Conservation (phyloP, 2,329 filamentous ascomycete genomes). For the Truncatella angustata region DNA sequence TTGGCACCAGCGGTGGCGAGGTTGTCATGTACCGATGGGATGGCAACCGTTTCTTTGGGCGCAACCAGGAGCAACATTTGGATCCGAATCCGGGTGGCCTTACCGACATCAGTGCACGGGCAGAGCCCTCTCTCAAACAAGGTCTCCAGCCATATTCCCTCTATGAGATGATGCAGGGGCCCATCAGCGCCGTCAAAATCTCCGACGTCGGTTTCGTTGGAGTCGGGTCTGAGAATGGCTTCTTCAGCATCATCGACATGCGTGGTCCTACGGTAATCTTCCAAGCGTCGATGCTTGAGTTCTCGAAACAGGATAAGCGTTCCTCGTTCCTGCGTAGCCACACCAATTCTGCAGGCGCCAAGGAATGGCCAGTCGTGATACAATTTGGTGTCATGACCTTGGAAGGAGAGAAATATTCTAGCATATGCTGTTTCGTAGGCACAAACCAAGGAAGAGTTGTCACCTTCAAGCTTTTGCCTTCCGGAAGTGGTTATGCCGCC, state of each 20-base stretch:
- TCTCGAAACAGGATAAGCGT: conserved; percentile 74
- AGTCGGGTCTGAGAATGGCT: conserved; percentile 79
- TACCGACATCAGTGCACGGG: conserved; percentile 70
- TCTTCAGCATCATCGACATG: conserved; percentile 79
- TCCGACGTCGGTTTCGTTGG: conserved; percentile 94
- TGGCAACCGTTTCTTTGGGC: conserved; percentile 70
- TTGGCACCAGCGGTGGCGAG: conserved; percentile 81
- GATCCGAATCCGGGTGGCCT: conserved; percentile 67
- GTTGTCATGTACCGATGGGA: conserved; percentile 85
- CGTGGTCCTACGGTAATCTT: conserved; percentile 84
- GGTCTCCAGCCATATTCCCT: conserved; percentile 78
- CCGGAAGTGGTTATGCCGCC: conserved; percentile 69
- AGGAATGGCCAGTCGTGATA: conserved; percentile 77
- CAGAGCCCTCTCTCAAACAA: conserved; percentile 72
- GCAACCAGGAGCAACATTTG: conserved; percentile 51
- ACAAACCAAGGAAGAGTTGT: conserved; percentile 80
- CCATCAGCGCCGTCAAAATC: conserved; percentile 75
- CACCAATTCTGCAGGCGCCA: conserved; percentile 43
- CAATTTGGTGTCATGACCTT: conserved; percentile 93
- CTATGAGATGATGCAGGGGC: conserved; percentile 79
- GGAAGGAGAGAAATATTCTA: conserved; percentile 93
- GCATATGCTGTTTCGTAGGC: conserved; percentile 87
- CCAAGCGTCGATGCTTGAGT: conserved; percentile 68
- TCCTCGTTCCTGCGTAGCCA: conserved; percentile 66
- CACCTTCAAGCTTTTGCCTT: conserved; percentile 87